Conservation (phyloP, 345 rosid genomes). For the Pistacia vera region DNA sequence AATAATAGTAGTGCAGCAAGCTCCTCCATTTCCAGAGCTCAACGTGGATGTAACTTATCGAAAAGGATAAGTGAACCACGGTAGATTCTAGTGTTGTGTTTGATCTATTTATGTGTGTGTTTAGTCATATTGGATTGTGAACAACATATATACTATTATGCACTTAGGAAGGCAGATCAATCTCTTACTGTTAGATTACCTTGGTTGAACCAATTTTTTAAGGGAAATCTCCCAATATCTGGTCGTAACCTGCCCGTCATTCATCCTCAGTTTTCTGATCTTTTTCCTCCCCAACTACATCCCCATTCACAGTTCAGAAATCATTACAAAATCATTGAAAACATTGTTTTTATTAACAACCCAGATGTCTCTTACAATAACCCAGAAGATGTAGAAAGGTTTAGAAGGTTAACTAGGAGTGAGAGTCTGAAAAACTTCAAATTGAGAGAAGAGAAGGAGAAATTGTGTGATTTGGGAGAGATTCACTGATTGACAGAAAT, state of each 20-base stretch:
- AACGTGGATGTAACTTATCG: no score
- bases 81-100: no score
- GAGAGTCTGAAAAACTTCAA: slow-evolving; percentile 17
- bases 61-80: no score
- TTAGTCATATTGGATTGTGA: no score
- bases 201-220: slow-evolving; percentile 25
- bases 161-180: slow-evolving; percentile 35
- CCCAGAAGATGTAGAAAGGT: slow-evolving; percentile 34
- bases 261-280: slow-evolving; percentile 31
- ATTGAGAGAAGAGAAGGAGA: no score
- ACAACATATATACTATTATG: slow-evolving; percentile 27
- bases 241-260: not conserved
- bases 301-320: slow-evolving; percentile 26
- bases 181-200: slow-evolving; percentile 22
- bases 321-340: slow-evolving; percentile 19
- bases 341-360: slow-evolving; percentile 37
- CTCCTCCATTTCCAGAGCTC: no score
- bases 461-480: no score
- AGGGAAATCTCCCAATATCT: slow-evolving; percentile 10
- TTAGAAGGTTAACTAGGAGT: slow-evolving; percentile 38
- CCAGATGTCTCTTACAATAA: slow-evolving; percentile 38
- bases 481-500: no score
- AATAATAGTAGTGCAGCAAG: no score
- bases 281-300: slow-evolving; percentile 34
- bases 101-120: no score